Evolutionary conservation across 1,284 basidiomycete genomes (phyloP).

Genomic region (Phlebopus sp.): DNA sequence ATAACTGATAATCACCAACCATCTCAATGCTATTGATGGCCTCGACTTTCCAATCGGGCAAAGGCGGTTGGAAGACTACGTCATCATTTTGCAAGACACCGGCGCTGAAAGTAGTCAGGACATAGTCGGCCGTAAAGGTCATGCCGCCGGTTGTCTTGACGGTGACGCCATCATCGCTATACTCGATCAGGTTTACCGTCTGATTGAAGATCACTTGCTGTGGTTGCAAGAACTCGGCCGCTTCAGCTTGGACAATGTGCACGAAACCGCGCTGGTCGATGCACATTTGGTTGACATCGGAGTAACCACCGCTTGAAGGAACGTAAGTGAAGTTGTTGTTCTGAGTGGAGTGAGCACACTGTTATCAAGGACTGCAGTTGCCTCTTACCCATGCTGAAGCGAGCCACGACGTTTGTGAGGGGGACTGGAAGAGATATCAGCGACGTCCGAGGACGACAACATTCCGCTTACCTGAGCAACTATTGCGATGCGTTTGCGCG

Average conservation of each 20-base stretch:
- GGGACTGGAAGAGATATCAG: slow-evolving; percentile 39
- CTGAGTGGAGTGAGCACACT: slow-evolving; percentile 30
- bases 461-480: slow-evolving; percentile 25
- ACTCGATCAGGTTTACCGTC: slow-evolving; percentile 49
- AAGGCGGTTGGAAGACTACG: slow-evolving; percentile 49
- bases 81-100: slow-evolving; percentile 64
- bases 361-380: not conserved
- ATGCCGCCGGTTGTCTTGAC: slow-evolving; percentile 46
- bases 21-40: slow-evolving; percentile 66
- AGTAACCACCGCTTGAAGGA: slow-evolving; percentile 55
- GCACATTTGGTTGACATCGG: slow-evolving; percentile 51
- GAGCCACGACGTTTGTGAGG: slow-evolving; percentile 60
- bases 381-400: slow-evolving; percentile 55
- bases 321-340: slow-evolving; percentile 67
- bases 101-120: slow-evolving; percentile 60
- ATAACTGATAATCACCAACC: slow-evolving; percentile 34
- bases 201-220: slow-evolving; percentile 50
- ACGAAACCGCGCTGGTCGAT: slow-evolving; percentile 65
- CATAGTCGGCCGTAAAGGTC: slow-evolving; percentile 49
- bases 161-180: slow-evolving; percentile 43
- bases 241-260: slow-evolving; percentile 53
- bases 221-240: slow-evolving; percentile 46
- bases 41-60: slow-evolving; percentile 65
- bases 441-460: not conserved
- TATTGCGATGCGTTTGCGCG: not conserved